These are phyloP conservation scores for Neoboletus magnificus DNA, from an alignment of 768 basidiomycete genomes.

Conservation along the genomic window DNA sequence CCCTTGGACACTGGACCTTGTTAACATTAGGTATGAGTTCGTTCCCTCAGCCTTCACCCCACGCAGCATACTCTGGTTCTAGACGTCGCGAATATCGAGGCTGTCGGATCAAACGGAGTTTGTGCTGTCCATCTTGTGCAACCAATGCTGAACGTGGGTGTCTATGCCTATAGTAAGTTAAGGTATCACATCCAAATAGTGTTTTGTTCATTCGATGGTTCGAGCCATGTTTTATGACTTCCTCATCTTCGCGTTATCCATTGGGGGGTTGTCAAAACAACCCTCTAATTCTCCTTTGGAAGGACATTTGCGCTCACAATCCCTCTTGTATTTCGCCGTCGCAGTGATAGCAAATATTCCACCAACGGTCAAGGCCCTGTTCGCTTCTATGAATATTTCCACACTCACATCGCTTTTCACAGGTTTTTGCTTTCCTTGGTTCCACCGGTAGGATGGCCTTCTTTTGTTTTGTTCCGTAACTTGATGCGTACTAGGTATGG, in stretches of 20 bases:
- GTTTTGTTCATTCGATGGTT: not conserved
- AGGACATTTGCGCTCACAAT: not conserved
- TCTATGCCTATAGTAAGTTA: not conserved
- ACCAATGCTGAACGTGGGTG: not conserved
- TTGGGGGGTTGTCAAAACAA: not conserved
- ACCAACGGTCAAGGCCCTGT: slow-evolving; percentile 1
- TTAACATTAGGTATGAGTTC: not conserved
- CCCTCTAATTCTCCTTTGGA: not conserved
- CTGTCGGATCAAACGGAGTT: not conserved
- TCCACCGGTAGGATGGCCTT: not conserved
- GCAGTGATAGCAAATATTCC: slow-evolving; percentile 7
- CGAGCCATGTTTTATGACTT: not conserved
- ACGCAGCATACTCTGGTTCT: too few relatives aligned
- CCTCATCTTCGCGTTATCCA: not conserved
- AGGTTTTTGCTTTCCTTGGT: slow-evolving; percentile 12
- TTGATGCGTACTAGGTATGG: slow-evolving; percentile 1
- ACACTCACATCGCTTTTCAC: not conserved
- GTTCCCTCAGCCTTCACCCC: too few relatives aligned
- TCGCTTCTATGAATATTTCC: too few relatives aligned
- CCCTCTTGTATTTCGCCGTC: not conserved
- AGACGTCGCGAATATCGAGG: not conserved
- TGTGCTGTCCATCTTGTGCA: not conserved
- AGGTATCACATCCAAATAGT: not conserved
- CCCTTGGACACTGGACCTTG: not conserved
- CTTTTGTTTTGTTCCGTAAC: not conserved